Percentiles rank a stretch among this genome's conserved stretches.
phyloP scores from a whole-genome alignment of 2,329 filamentous ascomycete genomes.

The Acrodontium crateriforme region DNA sequence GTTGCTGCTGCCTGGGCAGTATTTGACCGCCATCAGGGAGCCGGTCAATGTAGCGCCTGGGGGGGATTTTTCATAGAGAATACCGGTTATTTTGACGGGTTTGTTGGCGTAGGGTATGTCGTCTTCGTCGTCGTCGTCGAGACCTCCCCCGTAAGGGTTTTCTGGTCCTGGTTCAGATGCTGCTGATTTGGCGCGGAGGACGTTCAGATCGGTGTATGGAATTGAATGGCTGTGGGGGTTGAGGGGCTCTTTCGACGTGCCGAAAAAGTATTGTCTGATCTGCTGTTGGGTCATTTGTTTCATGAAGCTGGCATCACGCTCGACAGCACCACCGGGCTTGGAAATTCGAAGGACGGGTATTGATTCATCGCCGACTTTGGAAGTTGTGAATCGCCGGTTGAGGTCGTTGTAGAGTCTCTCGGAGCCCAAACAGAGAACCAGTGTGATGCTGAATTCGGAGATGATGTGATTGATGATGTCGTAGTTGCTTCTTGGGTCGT shows the following conservation, averaged over 20 bases:
- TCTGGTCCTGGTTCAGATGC: constrained; percentile 8
- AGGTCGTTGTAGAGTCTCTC: constrained; percentile 64
- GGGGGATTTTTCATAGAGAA: constrained; percentile 37
- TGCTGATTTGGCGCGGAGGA: constrained; percentile 37
- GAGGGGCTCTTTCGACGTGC: constrained; percentile 53
- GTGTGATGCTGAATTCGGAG: constrained; percentile 54
- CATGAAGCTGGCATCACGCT: constrained; percentile 60
- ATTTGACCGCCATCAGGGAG: constrained; percentile 69
- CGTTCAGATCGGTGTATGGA: constrained; percentile 57
- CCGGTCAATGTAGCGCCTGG: constrained; percentile 60
- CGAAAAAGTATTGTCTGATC: constrained; percentile 92
- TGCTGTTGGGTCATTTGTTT: constrained; percentile 59
- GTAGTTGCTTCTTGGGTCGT: constrained; percentile 49
- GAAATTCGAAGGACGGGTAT: constrained; percentile 67
- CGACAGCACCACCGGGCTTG: constrained; percentile 73
- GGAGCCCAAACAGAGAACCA: constrained; percentile 71
- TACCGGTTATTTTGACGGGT: constrained; percentile 6
- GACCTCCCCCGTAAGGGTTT: constrained; percentile 23
- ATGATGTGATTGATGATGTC: constrained; percentile 72
- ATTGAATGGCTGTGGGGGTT: constrained; percentile 80
- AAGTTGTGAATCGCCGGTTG: constrained; percentile 45
- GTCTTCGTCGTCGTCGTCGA: constrained; percentile 37
- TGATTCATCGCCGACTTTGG: constrained; percentile 40
- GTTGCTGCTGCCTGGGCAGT: constrained; percentile 51
- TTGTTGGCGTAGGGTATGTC: constrained; percentile 24